Base-by-base conservation (phyloP, 2,329 filamentous ascomycete species). In the Ophiocordyceps camponoti-rufipedis region DNA sequence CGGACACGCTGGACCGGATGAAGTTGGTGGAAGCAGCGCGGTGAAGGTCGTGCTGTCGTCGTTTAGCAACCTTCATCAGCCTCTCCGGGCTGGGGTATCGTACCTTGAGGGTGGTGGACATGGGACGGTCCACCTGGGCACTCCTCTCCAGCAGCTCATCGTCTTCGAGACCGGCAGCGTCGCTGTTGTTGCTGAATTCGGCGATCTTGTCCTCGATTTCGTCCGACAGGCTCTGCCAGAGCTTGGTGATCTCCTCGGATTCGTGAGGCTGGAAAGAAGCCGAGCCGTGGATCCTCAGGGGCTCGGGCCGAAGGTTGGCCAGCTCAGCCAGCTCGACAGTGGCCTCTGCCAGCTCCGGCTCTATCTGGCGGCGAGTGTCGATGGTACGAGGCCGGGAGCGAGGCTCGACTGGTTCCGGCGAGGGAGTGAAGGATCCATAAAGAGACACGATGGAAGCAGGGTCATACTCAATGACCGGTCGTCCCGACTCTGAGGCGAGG, bases 261-360 rank as follows among this genome's bases (percentile, higher is more conserved):
- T 31, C 39, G 5, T 33, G 11, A 4, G 12, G 23, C 14, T n/a
- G 19, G 23, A 23, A 23, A 23, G 23, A 35, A 16, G 32, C 43
- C 16, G 46, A 48, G 5, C 43, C 47, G 7, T 46, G 51, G 14
- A 59, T 46, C 11, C 51, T 49, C 11, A 59, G 48, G 4, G 56
- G 54, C 11, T 52, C 50, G 7, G 57, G 57, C 29, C 53, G 51
- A 19, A 57, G 45, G 18, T 51, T 51, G 43, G 4, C 49, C 49
- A 33, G 7, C 18, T 23, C 6, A 3, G 16, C 18, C 16, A 14
- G 11, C 1, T 19, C 29, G 4, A 19, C 11, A 16, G 7, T 39
- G 14, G 8, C 18, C n/a, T 11, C 7, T 19, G 14, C 35, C 14
- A 8, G 14, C n/a, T 8, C 35, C 8, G 9, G 8, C 14, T 39